Conservation (phyloP, 495 filamentous ascomycete species). For the Baudoinia panamericana region DNA sequence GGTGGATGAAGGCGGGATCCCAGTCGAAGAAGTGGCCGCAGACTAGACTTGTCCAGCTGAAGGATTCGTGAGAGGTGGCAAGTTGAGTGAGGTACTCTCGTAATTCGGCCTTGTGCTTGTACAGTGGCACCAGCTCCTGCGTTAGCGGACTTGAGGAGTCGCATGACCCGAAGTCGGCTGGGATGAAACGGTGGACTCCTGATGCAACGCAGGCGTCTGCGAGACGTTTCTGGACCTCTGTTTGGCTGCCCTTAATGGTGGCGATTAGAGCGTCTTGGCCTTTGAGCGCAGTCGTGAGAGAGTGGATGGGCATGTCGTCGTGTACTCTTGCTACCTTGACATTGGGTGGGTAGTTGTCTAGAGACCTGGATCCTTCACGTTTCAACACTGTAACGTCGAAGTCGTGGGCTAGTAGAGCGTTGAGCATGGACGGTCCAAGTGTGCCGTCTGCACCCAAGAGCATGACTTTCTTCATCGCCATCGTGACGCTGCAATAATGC, state of each 20-base stretch:
- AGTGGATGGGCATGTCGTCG: conserved; percentile 34
- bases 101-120: conserved; percentile 33
- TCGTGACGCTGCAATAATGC: too few relatives aligned
- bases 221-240: conserved; percentile 24
- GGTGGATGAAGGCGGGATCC: conserved; percentile 35
- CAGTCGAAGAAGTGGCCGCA: conserved; percentile 41
- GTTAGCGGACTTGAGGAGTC: conserved; percentile 27
- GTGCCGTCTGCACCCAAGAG: conserved; percentile 21
- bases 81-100: conserved; percentile 34
- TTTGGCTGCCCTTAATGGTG: conserved; percentile 23
- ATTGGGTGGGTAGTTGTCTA: conserved; percentile 2
- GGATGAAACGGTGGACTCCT: conserved; percentile 32
- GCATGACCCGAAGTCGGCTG: conserved; percentile 30
- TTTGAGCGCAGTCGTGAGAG: conserved; percentile 32
- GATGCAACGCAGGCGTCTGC: conserved; percentile 30
- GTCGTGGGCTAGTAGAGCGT: conserved; percentile 27
- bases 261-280: conserved; percentile 39
- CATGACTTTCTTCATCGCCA: conserved; percentile 11
- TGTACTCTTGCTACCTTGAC: conserved; percentile 3
- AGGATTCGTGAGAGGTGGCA: conserved; percentile 28
- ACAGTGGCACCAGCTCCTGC: conserved; percentile 29
- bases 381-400: conserved; percentile 48
- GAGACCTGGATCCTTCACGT: conserved; percentile 30
- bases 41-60: conserved; percentile 40
- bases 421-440: conserved; percentile 17